Conservation (phyloP, 345 rosid species). For the Pugionium dolabratum region DNA sequence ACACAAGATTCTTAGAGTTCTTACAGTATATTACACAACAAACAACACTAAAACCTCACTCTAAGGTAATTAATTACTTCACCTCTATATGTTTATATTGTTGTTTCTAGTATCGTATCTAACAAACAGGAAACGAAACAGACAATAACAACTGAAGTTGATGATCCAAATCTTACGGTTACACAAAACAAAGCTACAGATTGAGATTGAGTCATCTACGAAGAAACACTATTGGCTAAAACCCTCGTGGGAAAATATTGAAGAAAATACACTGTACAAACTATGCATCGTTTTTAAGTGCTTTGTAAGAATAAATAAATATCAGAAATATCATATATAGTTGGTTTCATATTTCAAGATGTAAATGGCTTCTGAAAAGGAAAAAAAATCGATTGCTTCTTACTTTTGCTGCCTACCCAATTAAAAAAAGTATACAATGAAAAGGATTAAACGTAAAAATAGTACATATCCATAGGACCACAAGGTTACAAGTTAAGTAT, state of each 20-base stretch:
- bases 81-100: not conserved
- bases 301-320: too few relatives aligned
- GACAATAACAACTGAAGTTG: conserved; percentile 21
- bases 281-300: not conserved
- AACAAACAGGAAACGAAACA: conserved; percentile 34
- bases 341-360: too few relatives aligned
- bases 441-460: conserved; percentile 13
- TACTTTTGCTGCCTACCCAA: too few relatives aligned
- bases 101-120: not conserved
- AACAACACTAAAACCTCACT: conserved; percentile 37
- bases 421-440: not conserved
- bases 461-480: conserved; percentile 28
- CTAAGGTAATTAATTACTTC: conserved; percentile 48
- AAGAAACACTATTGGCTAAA: conserved; percentile 40
- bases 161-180: conserved; percentile 40
- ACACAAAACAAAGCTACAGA: conserved; percentile 44
- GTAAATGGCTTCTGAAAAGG: too few relatives aligned
- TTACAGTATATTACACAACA: conserved; percentile 50
- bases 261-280: conserved; percentile 43
- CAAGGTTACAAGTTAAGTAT: conserved; percentile 28
- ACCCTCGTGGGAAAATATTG: conserved; percentile 38
- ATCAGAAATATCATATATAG: too few relatives aligned
- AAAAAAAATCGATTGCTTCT: too few relatives aligned
- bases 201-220: conserved; percentile 40
- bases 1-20: conserved; percentile 49